Conservation (phyloP, 768 basidiomycete species). For the Austroboletus festivus region DNA sequence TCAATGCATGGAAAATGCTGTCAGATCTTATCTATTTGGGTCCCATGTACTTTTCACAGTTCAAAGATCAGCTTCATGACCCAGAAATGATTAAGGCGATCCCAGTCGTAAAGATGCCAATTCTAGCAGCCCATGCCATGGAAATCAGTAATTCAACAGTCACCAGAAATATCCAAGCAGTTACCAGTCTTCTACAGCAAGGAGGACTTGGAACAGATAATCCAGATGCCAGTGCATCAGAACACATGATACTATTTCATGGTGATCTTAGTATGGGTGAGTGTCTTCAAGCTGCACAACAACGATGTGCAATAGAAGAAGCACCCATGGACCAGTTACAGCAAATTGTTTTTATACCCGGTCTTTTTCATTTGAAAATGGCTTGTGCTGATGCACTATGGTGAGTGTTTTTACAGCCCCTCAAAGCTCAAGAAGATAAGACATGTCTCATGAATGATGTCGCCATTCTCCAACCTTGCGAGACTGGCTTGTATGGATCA, state of each 20-base stretch:
- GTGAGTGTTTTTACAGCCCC: constrained; percentile 9
- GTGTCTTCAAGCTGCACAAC: neutral
- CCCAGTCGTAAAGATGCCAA: neutral
- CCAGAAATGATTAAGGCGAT: neutral
- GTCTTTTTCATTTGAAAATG: constrained; percentile 37
- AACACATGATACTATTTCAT: neutral
- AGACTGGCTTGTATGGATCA: constrained; percentile 29
- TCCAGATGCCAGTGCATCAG: neutral
- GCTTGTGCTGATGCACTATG: constrained; percentile 24
- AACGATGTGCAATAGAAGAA: constrained; percentile 15
- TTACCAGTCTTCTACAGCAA: neutral
- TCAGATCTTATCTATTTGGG: neutral
- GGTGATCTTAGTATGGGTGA: neutral
- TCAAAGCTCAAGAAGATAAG: neutral
- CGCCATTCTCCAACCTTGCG: constrained; percentile 23
- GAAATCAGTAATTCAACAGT: neutral
- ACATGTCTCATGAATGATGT: constrained; percentile 21
- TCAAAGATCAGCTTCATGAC: neutral
- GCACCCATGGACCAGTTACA: constrained; percentile 31
- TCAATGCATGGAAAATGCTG: neutral
- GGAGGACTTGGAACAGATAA: neutral
- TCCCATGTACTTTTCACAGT: neutral
- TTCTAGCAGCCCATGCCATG: neutral
- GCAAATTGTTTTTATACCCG: constrained; percentile 31
- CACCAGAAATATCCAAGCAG: neutral